Conservation (phyloP, 2,329 filamentous ascomycete genomes). For the Xylaria hypoxylon region DNA sequence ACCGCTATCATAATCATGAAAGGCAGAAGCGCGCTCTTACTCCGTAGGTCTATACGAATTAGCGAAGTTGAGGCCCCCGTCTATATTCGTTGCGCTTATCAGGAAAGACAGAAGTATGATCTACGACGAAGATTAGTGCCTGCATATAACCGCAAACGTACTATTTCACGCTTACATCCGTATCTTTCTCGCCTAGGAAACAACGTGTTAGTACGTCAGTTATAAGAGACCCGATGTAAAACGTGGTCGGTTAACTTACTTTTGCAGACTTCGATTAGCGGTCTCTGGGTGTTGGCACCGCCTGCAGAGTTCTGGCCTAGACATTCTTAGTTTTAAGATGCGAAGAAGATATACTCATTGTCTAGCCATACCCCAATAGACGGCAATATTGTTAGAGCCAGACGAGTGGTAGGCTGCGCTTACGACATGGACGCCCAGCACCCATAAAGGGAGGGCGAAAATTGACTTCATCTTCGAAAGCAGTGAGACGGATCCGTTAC, state of each 20-base stretch:
- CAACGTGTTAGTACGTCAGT: slow-evolving; percentile 2
- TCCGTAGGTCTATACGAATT: slow-evolving; percentile 72
- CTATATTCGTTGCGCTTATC: slow-evolving; percentile 62
- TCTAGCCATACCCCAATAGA: slow-evolving; percentile 70
- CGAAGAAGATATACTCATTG: background rate
- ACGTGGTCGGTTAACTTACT: slow-evolving; percentile 65
- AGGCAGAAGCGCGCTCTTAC: slow-evolving; percentile 57
- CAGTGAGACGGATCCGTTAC: background rate
- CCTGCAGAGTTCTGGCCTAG: slow-evolving; percentile 68
- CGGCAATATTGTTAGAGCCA: slow-evolving; percentile 64
- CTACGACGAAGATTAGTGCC: slow-evolving; percentile 48
- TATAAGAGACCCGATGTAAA: slow-evolving; percentile 39
- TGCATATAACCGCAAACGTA: background rate
- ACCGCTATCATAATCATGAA: background rate
- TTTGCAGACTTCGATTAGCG: slow-evolving; percentile 56
- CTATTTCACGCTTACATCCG: slow-evolving; percentile 55
- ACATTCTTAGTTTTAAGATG: slow-evolving; percentile 25
- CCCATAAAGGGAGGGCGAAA: background rate
- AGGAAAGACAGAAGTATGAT: slow-evolving; percentile 75
- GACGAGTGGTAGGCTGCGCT: slow-evolving; percentile 41
- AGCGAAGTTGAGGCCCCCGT: slow-evolving; percentile 70
- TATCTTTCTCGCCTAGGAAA: slow-evolving; percentile 53
- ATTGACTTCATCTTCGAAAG: slow-evolving; percentile 7
- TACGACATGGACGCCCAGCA: background rate
- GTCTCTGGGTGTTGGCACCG: slow-evolving; percentile 14